Conservation (phyloP, 148 eudicot species). For the Arbutus unedo region DNA sequence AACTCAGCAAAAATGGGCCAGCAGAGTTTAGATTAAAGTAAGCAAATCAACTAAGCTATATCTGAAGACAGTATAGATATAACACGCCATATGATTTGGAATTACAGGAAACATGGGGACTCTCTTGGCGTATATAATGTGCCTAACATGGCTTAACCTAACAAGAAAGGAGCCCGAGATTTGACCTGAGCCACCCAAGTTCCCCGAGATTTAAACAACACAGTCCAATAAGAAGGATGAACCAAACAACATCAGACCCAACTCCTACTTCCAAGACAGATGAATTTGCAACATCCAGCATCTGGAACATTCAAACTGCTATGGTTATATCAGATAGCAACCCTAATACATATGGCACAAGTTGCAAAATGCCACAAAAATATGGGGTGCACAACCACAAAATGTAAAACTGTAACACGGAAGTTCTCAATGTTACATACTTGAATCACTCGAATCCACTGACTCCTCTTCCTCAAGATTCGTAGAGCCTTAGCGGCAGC, state of each 20-base stretch:
- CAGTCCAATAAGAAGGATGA: not conserved
- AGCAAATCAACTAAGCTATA: not conserved
- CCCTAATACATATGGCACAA: not conserved
- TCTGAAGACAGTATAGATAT: not conserved
- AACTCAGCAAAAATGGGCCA: not conserved
- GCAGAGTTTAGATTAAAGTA: not conserved
- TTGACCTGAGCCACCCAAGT: not conserved
- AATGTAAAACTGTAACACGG: not conserved
- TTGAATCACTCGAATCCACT: constrained; percentile 77
- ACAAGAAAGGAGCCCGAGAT: not conserved
- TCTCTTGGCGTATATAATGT: not conserved
- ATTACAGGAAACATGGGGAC: not conserved
- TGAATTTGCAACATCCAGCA: not conserved
- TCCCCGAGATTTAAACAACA: too few species aligned
- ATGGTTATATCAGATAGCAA: not conserved
- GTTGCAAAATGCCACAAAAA: not conserved
- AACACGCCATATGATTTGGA: not conserved
- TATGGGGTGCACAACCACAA: not conserved
- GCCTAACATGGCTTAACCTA: constrained; percentile 2
- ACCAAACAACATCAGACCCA: not conserved
- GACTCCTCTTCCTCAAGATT: constrained; percentile 62
- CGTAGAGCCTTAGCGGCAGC: constrained; percentile 87
- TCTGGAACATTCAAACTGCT: not conserved
- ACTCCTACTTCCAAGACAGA: not conserved
- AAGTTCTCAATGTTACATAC: constrained; percentile 29